A percentile compares a stretch with the other conserved stretches of the same genome.
phyloP scores from a whole-genome alignment of 129 eudicot species.

The Solidago caesia region DNA sequence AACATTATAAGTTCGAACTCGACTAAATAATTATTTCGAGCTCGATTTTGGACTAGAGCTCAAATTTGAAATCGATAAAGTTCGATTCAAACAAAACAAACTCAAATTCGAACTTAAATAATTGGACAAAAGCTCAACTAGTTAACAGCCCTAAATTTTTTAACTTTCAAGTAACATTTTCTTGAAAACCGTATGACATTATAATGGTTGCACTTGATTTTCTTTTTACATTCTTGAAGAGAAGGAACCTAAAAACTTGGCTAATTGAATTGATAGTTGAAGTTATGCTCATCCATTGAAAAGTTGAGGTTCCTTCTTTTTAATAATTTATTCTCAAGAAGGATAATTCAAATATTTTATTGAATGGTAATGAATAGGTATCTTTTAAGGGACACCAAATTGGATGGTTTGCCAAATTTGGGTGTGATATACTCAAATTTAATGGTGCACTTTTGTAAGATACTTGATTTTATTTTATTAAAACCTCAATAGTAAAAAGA shows the following conservation, averaged over 20 bases:
- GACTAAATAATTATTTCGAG: no score
- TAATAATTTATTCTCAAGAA: constrained; percentile 18
- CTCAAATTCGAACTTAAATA: no score
- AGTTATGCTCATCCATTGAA: constrained; percentile 20
- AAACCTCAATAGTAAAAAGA: neutral
- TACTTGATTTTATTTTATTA: neutral
- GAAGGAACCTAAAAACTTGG: neutral
- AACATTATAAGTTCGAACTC: no score
- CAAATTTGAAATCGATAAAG: no score
- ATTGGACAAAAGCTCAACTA: no score
- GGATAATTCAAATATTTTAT: constrained; percentile 17
- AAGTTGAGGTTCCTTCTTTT: neutral
- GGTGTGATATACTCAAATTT: neutral
- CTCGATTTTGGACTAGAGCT: no score
- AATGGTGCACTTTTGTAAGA: constrained; percentile 9
- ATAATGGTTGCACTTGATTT: neutral
- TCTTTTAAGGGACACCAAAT: constrained; percentile 24
- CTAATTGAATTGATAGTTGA: constrained; percentile 13
- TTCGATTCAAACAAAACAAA: no score
- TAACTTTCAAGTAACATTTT: no score
- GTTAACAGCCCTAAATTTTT: no score
- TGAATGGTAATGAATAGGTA: constrained; percentile 21
- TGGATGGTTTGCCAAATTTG: constrained; percentile 22
- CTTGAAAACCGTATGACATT: neutral
- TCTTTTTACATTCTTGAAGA: neutral